A percentile compares a stretch with the other conserved stretches of the same genome.
Evolutionary conservation across 495 filamentous ascomycete genomes (phyloP).

Genomic region (Trichoderma asperelloides): DNA sequence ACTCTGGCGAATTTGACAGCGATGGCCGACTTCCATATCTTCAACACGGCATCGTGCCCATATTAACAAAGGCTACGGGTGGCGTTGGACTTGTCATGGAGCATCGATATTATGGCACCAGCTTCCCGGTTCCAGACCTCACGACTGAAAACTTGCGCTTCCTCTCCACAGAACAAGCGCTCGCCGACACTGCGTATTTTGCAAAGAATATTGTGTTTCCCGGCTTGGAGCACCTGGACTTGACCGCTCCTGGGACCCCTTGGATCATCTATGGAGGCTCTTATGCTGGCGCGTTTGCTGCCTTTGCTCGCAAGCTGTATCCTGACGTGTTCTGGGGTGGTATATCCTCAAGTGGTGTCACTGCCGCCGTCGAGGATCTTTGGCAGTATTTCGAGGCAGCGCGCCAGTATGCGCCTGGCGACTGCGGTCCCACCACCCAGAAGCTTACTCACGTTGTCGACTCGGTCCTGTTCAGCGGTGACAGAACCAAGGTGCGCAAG

Average conservation of each 20-base stretch:
- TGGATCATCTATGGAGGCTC: conserved; percentile 68
- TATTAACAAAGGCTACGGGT: conserved; percentile 52
- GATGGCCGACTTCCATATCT: conserved; percentile 50
- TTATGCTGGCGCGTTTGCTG: conserved; percentile 64
- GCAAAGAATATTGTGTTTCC: conserved; percentile 55
- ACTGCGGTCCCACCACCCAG: conserved; percentile 47
- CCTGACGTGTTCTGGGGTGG: conserved; percentile 60
- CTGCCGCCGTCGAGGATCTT: conserved; percentile 60
- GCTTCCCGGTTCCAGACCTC: conserved; percentile 48
- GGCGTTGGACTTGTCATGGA: conserved; percentile 70
- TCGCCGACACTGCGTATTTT: conserved; percentile 67
- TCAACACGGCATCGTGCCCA: conserved; percentile 58
- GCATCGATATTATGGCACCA: conserved; percentile 64
- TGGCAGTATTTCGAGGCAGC: conserved; percentile 65
- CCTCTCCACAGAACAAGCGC: conserved; percentile 64
- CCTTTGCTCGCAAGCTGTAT: conserved; percentile 60
- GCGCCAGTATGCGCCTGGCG: conserved; percentile 38
- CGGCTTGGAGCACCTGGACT: conserved; percentile 51
- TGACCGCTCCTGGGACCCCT: conserved; percentile 48
- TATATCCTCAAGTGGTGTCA: conserved; percentile 64
- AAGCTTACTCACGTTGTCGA: conserved; percentile 54
- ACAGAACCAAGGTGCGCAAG: conserved; percentile 31
- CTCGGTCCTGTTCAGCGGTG: conserved; percentile 50
- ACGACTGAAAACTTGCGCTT: conserved; percentile 60
- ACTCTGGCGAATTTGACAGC: conserved; percentile 54